Percentiles rank a stretch among this genome's conserved stretches.
These are phyloP conservation scores for Colletotrichum sp. DNA, from an alignment of 2,329 filamentous ascomycete genomes.

Conservation along the genomic window DNA sequence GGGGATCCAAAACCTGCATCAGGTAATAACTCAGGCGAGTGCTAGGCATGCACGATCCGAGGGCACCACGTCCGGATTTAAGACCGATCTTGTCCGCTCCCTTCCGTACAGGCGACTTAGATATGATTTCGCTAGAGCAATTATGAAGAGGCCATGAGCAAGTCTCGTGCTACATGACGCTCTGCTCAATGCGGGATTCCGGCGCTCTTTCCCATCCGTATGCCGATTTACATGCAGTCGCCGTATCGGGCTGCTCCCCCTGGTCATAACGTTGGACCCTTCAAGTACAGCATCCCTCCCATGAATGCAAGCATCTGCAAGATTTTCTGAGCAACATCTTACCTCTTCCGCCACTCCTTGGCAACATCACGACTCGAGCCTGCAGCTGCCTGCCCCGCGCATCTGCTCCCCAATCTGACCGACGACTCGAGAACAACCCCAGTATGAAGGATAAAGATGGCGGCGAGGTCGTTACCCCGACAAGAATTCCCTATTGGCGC, in stretches of 20 bases:
- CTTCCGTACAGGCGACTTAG: background rate
- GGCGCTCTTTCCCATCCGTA: background rate
- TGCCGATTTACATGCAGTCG: background rate
- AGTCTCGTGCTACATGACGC: background rate
- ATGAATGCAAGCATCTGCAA: background rate
- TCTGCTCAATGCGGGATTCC: background rate
- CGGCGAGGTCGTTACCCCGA: background rate
- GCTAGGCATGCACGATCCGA: background rate
- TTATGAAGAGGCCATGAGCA: background rate
- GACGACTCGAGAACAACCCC: background rate
- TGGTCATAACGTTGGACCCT: background rate
- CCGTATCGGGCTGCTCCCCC: background rate
- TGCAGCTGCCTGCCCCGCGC: background rate
- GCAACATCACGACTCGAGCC: background rate
- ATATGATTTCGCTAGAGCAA: background rate
- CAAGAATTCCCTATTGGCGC: constrained; percentile 24
- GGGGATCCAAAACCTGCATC: background rate
- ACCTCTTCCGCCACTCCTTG: background rate
- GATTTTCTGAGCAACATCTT: background rate
- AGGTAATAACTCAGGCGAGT: background rate
- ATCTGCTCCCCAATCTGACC: background rate
- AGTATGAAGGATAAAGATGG: background rate
- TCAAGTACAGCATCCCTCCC: background rate
- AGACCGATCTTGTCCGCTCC: background rate
- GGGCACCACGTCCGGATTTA: background rate